Percentiles rank a stretch among this genome's conserved stretches.
Evolutionary conservation across 805 yeast species (phyloP).

Genomic region (Starmerella sp.): DNA sequence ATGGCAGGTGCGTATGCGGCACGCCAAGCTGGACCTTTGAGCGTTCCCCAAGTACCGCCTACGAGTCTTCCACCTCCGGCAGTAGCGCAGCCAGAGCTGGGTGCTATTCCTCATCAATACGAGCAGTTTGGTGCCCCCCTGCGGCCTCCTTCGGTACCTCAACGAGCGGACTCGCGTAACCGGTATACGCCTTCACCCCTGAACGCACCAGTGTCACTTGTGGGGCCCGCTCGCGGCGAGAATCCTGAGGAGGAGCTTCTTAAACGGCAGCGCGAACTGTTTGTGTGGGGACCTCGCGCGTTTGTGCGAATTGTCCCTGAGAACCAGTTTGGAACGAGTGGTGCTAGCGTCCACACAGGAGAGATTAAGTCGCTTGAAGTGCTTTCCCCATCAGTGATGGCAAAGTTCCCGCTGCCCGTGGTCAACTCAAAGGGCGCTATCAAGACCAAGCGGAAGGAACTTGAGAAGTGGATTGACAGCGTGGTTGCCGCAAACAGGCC

Average conservation of each 20-base stretch:
- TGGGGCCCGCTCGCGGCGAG: background rate
- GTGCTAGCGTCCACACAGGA: constrained; percentile 26
- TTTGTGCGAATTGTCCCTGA: constrained; percentile 31
- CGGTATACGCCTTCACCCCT: constrained; percentile 4
- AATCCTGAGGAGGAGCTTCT: constrained; percentile 31
- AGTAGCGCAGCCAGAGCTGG: background rate
- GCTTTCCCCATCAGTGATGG: constrained; percentile 25
- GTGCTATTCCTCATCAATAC: background rate
- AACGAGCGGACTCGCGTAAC: background rate
- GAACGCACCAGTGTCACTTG: background rate
- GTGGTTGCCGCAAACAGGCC: constrained; percentile 14
- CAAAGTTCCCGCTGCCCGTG: constrained; percentile 59
- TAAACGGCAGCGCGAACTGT: constrained; percentile 42
- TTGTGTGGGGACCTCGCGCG: constrained; percentile 28
- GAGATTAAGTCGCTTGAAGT: constrained; percentile 25
- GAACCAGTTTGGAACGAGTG: background rate
- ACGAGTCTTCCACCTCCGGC: background rate
- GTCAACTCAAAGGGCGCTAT: constrained; percentile 32
- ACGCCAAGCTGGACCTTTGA: background rate
- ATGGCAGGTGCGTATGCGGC: background rate
- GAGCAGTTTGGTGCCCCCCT: background rate
- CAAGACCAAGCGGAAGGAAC: constrained; percentile 52
- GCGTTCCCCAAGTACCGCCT: background rate
- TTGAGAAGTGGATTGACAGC: constrained; percentile 54
- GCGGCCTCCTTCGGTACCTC: background rate